These are phyloP conservation scores for Cryptosporidium sp. DNA, from an alignment of 169 alveolate species.

Conservation along the genomic window DNA sequence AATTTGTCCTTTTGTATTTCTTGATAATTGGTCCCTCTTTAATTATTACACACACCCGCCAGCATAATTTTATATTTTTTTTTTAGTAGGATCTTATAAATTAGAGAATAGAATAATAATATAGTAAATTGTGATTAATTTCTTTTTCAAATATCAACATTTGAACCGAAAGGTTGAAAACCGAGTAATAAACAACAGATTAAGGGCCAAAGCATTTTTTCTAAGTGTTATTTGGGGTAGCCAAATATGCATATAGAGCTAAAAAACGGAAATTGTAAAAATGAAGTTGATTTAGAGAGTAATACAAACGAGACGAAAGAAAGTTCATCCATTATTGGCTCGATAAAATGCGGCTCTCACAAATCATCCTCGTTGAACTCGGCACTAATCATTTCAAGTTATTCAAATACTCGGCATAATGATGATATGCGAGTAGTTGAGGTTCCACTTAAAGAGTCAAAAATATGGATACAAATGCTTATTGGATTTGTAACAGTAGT, in stretches of 20 bases:
- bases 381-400: background rate
- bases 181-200: background rate
- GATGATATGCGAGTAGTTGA: background rate
- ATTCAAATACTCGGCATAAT: background rate
- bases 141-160: too few relatives aligned
- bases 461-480: conserved; percentile 53
- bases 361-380: conserved; percentile 2
- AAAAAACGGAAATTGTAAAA: background rate
- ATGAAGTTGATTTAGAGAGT: conserved; percentile 16
- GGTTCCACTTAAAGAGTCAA: conserved; percentile 66
- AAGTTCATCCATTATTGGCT: background rate
- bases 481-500: conserved; percentile 65
- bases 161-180: background rate
- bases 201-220: background rate
- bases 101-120: background rate
- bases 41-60: background rate
- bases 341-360: background rate
- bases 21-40: too few relatives aligned
- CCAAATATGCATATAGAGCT: conserved; percentile 10
- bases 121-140: too few relatives aligned
- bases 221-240: background rate
- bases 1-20: too few relatives aligned
- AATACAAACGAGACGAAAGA: conserved; percentile 24
- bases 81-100: background rate
- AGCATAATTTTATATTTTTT: too few relatives aligned